These are phyloP conservation scores for Beauveria varroae DNA, from an alignment of 2,329 filamentous ascomycete genomes.

Conservation along the genomic window DNA sequence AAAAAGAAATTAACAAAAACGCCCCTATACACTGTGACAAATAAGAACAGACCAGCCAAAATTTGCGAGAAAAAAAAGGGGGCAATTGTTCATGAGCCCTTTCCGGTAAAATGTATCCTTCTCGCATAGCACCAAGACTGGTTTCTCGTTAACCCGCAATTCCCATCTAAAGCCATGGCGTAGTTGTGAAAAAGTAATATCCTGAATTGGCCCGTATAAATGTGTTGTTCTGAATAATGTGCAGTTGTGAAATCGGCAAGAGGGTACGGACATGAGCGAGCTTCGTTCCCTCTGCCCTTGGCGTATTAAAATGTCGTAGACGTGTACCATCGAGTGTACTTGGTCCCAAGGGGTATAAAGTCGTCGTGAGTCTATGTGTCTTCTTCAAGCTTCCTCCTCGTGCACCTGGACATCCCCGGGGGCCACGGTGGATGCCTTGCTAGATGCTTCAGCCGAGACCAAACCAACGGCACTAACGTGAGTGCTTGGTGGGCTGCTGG, in stretches of 20 bases:
- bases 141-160: conserved; percentile 6
- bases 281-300: conserved; percentile 7
- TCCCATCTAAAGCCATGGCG: conserved; percentile 8
- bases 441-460: conserved; percentile 22
- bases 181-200: conserved; percentile 1
- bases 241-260: conserved; percentile 9
- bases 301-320: conserved; percentile 17
- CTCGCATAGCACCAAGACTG: conserved; percentile 1
- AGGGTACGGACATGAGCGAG: conserved; percentile 11
- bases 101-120: background rate
- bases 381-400: conserved; percentile 24
- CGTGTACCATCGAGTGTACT: conserved; percentile 13
- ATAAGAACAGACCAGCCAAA: conserved; percentile 5
- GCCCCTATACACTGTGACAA: conserved; percentile 6
- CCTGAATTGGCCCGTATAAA: conserved; percentile 10
- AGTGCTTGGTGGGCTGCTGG: conserved; percentile 57
- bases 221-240: conserved; percentile 8
- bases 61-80: background rate
- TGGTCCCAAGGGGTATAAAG: conserved; percentile 8
- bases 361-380: conserved; percentile 6
- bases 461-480: conserved; percentile 46
- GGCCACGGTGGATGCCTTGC: conserved; percentile 16
- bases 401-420: conserved; percentile 19
- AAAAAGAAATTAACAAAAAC: conserved; percentile 6
- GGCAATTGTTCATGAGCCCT: background rate